These are phyloP conservation scores for Diaporthe eres DNA, from an alignment of 2,329 filamentous ascomycete species.

Conservation along the genomic window DNA sequence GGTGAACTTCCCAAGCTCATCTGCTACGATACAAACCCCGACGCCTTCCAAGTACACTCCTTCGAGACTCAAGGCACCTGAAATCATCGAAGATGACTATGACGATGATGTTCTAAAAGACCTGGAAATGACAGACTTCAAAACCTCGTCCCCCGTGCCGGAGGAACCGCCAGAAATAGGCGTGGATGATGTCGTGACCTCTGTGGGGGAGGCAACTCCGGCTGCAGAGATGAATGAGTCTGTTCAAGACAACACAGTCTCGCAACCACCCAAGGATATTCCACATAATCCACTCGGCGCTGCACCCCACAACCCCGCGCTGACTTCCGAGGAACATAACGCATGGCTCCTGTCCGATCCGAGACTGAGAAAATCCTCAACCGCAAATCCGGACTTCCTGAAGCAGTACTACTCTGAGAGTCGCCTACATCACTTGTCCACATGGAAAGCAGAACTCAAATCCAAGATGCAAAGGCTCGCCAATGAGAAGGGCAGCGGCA, in stretches of 20 bases:
- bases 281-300: slow-evolving; percentile 4
- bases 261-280: slow-evolving; percentile 1
- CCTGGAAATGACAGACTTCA: background rate
- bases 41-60: slow-evolving; percentile 42
- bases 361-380: slow-evolving; percentile 87
- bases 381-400: slow-evolving; percentile 92
- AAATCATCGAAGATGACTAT: slow-evolving; percentile 59
- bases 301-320: slow-evolving; percentile 46
- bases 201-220: background rate
- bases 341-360: slow-evolving; percentile 87
- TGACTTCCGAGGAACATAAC: slow-evolving; percentile 96
- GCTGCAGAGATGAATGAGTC: background rate
- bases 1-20: slow-evolving; percentile 44
- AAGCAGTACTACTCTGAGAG: slow-evolving; percentile 97
- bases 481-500: slow-evolving; percentile 70
- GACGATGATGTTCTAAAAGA: slow-evolving; percentile 45
- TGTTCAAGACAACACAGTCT: background rate
- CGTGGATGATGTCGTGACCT: background rate
- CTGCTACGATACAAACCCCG: slow-evolving; percentile 27
- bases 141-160: background rate
- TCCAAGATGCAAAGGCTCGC: slow-evolving; percentile 87
- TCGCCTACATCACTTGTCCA: slow-evolving; percentile 92
- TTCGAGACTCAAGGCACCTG: slow-evolving; percentile 39
- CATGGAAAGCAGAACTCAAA: slow-evolving; percentile 97
- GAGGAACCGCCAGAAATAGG: background rate